A percentile compares a stretch with the other conserved stretches of the same genome.
Conservation (phyloP, 257 asterid species). For the Lycium barbarum region DNA sequence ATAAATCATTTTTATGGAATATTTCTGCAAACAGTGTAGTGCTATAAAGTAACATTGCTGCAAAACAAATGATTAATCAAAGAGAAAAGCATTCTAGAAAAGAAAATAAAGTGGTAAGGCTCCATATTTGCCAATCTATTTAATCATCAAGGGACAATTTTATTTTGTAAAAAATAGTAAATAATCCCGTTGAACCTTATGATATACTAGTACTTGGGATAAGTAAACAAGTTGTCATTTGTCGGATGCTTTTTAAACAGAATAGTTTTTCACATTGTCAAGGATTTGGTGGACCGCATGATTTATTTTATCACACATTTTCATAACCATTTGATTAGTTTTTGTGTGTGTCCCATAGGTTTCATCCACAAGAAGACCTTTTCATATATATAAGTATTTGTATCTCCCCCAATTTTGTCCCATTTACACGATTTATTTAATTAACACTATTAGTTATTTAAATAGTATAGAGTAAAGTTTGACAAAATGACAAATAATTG, state of each 20-base stretch:
- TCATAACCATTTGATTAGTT: constrained; percentile 40
- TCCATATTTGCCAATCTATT: neutral
- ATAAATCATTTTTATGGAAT: neutral
- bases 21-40: neutral
- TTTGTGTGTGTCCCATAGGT: constrained; percentile 44
- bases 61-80: neutral
- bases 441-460: no score
- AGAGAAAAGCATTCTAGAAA: neutral
- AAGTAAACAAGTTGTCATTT: constrained; percentile 31
- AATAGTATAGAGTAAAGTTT: no score
- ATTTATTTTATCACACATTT: constrained; percentile 50
- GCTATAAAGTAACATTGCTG: neutral
- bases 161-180: no score
- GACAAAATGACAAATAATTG: neutral
- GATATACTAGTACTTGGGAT: neutral
- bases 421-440: no score
- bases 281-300: constrained; percentile 56
- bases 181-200: neutral
- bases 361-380: no score
- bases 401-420: no score
- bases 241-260: constrained; percentile 44
- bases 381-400: no score
- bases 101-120: neutral
- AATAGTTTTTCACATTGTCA: constrained; percentile 31
- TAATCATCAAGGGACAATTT: no score